phyloP scores from a whole-genome alignment of 768 basidiomycete genomes.

The Boletus rubescentipes region DNA sequence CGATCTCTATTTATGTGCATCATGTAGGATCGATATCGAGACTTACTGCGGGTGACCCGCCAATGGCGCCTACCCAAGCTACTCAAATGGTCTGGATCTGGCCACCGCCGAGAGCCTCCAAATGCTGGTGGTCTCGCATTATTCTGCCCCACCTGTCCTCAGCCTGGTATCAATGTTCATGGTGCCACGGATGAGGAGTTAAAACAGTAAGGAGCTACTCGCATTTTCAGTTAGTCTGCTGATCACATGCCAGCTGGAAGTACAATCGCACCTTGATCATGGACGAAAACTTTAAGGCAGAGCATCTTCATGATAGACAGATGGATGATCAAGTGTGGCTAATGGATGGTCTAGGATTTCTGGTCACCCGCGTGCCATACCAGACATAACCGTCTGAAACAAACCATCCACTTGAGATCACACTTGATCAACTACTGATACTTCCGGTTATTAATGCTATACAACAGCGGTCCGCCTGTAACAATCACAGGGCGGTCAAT shows the following conservation, averaged over 20 bases:
- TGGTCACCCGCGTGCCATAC: not conserved
- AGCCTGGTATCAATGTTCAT: slow-evolving; percentile 14
- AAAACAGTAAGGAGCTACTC: too few relatives aligned
- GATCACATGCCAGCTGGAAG: not conserved
- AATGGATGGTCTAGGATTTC: not conserved
- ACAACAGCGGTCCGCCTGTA: too few relatives aligned
- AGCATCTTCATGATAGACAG: not conserved
- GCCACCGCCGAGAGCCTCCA: not conserved
- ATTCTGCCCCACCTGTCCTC: slow-evolving; percentile 30
- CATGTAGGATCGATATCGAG: slow-evolving; percentile 16
- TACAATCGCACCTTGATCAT: not conserved
- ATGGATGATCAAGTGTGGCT: not conserved
- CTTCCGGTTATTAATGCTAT: too few relatives aligned
- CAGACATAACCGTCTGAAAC: too few relatives aligned
- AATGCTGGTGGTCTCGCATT: not conserved
- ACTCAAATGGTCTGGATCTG: slow-evolving; percentile 19
- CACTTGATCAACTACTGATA: too few relatives aligned
- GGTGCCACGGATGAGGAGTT: too few relatives aligned
- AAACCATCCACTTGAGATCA: too few relatives aligned
- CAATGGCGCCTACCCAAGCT: slow-evolving; percentile 21
- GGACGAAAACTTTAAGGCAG: not conserved
- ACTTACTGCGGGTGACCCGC: slow-evolving; percentile 10
- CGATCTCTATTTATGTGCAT: too few relatives aligned
- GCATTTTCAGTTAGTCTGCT: too few relatives aligned
- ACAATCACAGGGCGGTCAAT: too few relatives aligned